phyloP scores from a whole-genome alignment of 768 basidiomycete species.

The Termitomyces sp. region DNA sequence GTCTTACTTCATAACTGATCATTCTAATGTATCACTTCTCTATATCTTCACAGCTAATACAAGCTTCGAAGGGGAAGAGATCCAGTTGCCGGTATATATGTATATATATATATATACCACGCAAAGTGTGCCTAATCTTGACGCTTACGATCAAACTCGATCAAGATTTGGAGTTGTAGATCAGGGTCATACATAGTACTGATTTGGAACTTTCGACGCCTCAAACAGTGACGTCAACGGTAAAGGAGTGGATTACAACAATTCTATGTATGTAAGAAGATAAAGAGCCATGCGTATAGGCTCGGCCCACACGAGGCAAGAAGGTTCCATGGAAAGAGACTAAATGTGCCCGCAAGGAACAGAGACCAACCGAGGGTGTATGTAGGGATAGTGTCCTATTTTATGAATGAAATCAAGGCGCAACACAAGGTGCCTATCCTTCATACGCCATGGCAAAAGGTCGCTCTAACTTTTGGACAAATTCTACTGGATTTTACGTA shows the following conservation, averaged over 20 bases:
- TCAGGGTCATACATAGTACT: constrained; percentile 13
- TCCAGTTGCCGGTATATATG: constrained; percentile 9
- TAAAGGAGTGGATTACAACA: background rate
- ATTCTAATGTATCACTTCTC: constrained; percentile 7
- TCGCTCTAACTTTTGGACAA: background rate
- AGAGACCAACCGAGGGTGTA: background rate
- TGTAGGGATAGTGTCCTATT: background rate
- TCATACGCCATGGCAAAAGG: background rate
- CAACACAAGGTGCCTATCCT: background rate
- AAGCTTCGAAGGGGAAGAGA: constrained; percentile 3
- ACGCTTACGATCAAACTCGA: constrained; percentile 11
- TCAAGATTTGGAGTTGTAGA: constrained; percentile 17
- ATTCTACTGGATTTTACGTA: background rate
- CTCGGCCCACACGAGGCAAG: constrained; percentile 5
- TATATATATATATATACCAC: too few species aligned
- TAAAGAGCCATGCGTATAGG: background rate
- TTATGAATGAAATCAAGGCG: background rate
- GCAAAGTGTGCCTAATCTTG: constrained; percentile 12
- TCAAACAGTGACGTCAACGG: constrained; percentile 13
- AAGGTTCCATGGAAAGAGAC: background rate
- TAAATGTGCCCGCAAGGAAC: background rate
- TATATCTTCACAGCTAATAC: background rate
- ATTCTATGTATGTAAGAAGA: background rate
- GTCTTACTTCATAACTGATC: background rate
- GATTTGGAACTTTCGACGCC: constrained; percentile 7